Evolutionary conservation across 768 basidiomycete genomes (phyloP).

Genomic region (Sporobolomyces phaffii): DNA sequence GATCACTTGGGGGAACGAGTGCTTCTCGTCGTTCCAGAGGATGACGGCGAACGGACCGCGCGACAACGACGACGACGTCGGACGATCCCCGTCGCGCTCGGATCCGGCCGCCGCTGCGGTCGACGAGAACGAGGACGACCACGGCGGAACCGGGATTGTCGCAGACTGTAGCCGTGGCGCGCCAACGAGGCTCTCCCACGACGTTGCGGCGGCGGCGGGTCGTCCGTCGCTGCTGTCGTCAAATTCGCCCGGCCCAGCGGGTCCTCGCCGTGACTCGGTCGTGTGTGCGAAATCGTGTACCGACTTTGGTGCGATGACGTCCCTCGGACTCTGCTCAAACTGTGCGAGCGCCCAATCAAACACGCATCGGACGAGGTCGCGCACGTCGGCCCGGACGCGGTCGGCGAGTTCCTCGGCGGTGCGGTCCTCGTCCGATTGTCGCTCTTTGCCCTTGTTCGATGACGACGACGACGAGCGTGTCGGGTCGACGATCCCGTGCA

Average conservation of each 20-base stretch:
- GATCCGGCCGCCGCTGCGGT: too few relatives aligned
- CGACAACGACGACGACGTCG: too few relatives aligned
- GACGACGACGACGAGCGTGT: background rate
- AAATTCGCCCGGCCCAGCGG: conserved; percentile 41
- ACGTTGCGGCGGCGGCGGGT: background rate
- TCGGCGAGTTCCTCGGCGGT: background rate
- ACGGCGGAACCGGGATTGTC: background rate
- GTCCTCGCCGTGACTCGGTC: too few relatives aligned
- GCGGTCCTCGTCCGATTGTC: background rate
- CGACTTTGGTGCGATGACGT: background rate
- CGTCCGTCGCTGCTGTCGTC: background rate
- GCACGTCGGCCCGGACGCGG: conserved; percentile 1
- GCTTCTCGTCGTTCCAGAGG: conserved; percentile 96
- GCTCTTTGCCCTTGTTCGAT: conserved; percentile 9
- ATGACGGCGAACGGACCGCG: conserved; percentile 57
- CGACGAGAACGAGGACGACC: conserved; percentile 3
- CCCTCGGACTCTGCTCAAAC: conserved; percentile 18
- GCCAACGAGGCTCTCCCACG: conserved; percentile 50
- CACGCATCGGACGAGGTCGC: background rate
- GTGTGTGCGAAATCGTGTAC: conserved; percentile 17
- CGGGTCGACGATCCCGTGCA: conserved; percentile 51
- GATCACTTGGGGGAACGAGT: conserved; percentile 82
- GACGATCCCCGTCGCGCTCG: too few relatives aligned
- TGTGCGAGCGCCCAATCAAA: conserved; percentile 36
- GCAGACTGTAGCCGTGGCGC: conserved; percentile 2